Evolutionary conservation across 2,329 filamentous ascomycete species (phyloP), one percentile per base, ranked within the genome.

Genomic region (Uncinocarpus reesii): DNA sequence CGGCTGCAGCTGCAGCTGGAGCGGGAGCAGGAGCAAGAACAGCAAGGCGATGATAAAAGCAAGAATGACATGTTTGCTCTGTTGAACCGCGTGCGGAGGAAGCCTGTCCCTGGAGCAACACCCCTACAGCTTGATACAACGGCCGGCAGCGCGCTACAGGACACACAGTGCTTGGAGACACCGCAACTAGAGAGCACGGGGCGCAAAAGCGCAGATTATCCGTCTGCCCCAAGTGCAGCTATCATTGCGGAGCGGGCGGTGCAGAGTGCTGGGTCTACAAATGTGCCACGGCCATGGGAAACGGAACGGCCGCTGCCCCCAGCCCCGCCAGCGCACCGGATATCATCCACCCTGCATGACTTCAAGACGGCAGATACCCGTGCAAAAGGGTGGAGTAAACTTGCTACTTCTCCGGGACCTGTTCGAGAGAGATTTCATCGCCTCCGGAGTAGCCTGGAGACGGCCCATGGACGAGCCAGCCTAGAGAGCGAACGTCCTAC

Each of bases 11-110:
- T 26, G 32, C 42, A 15, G 42, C 41, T n/a, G n/a, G n/a, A n/a
- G n/a, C n/a, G n/a, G n/a, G n/a, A 23, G 18, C 36, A 42, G 28
- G 16, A 44, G 11, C 26, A 32, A 15, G 23, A 41, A 26, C 28
- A 29, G n/a, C 32, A 28, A 16, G 34, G 4, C 16, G 5, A n/a
- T 26, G 26, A 47, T n/a, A 24, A 16, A 2, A 13, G 11, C 21
- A 48, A 42, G 11, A 23, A 16, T n/a, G 53, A 57, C 26, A 57
- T 58, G 38, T 47, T 53, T 32, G 48, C 50, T 5, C 18, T 45
- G 18, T 51, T 68, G 58, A 69, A 68, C 45, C 58, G 64, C 41
- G 61, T 67, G 15, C 61, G 61, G 31, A 62, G 66, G 10, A 69
- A 69, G 49, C 66, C 66, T 29, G 63, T 69, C 29, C 54, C 54